Evolutionary conservation across 345 rosid genomes (phyloP).

Genomic region (Hibiscus syriacus): DNA sequence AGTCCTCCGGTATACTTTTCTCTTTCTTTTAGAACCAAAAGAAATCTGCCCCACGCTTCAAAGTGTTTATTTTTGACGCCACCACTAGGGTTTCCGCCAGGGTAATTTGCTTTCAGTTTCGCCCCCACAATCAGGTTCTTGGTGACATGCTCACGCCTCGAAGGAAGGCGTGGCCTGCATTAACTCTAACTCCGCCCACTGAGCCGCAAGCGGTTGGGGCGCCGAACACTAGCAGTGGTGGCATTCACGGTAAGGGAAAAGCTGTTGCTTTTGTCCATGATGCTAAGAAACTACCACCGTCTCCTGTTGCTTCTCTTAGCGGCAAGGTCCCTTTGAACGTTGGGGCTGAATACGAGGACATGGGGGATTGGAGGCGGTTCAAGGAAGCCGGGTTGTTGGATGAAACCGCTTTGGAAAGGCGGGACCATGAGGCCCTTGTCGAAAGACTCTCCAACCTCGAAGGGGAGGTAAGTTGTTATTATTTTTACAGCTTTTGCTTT

Average conservation of each 20-base stretch:
- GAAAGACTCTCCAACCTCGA: constrained; percentile 59
- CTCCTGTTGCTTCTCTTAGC: constrained; percentile 29
- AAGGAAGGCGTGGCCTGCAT: constrained; percentile 31
- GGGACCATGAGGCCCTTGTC: constrained; percentile 54
- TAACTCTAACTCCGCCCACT: constrained; percentile 33
- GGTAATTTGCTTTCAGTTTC: background rate
- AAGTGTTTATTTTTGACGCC: no score
- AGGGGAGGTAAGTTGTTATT: constrained; percentile 37
- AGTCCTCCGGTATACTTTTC: no score
- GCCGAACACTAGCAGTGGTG: constrained; percentile 11
- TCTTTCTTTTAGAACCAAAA: no score
- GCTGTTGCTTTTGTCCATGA: constrained; percentile 40
- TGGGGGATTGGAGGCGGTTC: constrained; percentile 72
- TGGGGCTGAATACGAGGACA: constrained; percentile 22
- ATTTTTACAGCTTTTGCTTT: background rate
- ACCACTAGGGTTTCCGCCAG: constrained; percentile 1
- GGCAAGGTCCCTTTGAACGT: constrained; percentile 14
- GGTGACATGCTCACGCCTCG: constrained; percentile 59
- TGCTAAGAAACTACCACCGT: constrained; percentile 34
- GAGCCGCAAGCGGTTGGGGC: constrained; percentile 24
- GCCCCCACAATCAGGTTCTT: background rate
- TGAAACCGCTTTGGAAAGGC: constrained; percentile 57
- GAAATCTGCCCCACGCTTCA: no score
- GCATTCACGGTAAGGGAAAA: constrained; percentile 43
- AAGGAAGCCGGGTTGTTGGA: constrained; percentile 71